Evolutionary conservation across 1,284 basidiomycete genomes (phyloP).

Genomic region (Cutaneotrichosporon spelunceum): DNA sequence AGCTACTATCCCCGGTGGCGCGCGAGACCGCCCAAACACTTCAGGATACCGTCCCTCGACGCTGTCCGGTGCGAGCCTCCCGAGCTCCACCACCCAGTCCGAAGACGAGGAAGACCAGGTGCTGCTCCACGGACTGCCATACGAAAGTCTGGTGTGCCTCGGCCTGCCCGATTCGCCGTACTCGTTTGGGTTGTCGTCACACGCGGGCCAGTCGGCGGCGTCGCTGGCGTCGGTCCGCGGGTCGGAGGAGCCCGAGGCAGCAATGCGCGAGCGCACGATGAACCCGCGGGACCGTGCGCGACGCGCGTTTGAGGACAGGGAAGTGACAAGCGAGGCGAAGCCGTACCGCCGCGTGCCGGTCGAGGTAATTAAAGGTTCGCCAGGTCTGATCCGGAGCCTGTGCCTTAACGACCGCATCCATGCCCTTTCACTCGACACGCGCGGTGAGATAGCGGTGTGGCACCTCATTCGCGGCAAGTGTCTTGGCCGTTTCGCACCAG

Average conservation of each 20-base stretch:
- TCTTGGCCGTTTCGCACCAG: constrained; percentile 64
- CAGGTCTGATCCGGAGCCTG: constrained; percentile 77
- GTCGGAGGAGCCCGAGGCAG: constrained; percentile 22
- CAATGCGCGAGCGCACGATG: constrained; percentile 11
- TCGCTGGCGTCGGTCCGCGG: constrained; percentile 61
- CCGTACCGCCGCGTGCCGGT: constrained; percentile 65
- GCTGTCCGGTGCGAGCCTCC: constrained; percentile 31
- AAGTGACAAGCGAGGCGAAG: constrained; percentile 72
- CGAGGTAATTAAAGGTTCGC: constrained; percentile 68
- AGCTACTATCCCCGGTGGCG: constrained; percentile 20
- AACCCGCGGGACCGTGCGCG: constrained; percentile 48
- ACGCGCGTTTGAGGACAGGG: constrained; percentile 69
- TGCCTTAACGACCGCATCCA: constrained; percentile 89
- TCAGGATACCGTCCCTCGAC: constrained; percentile 15
- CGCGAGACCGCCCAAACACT: constrained; percentile 29
- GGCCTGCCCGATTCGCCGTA: constrained; percentile 73
- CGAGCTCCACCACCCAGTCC: constrained; percentile 36
- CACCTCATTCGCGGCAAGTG: constrained; percentile 79
- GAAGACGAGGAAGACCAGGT: constrained; percentile 20
- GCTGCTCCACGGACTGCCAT: constrained; percentile 66
- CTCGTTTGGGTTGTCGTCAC: constrained; percentile 46
- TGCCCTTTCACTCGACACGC: constrained; percentile 85
- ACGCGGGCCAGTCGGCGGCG: constrained; percentile 61
- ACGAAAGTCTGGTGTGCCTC: constrained; percentile 72
- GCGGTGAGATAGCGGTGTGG: constrained; percentile 80